Conservation (phyloP, 129 eudicot species). For the Glebionis coronaria region DNA sequence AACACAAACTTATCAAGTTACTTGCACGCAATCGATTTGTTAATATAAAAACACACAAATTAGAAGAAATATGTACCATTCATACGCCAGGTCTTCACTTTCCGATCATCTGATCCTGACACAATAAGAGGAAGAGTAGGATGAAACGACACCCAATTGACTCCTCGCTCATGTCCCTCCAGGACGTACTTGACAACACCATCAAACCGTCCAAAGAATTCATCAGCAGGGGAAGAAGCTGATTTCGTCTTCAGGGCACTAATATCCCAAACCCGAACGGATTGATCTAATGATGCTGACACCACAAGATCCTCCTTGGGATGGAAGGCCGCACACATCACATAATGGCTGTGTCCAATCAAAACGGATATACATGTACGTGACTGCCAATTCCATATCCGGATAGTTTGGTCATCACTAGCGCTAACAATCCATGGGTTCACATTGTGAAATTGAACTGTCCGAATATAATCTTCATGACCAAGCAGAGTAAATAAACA, state of each 20-base stretch:
- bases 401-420: constrained; percentile 83
- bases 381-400: constrained; percentile 92
- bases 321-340: constrained; percentile 82
- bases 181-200: constrained; percentile 81
- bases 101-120: constrained; percentile 87
- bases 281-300: constrained; percentile 87
- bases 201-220: no score
- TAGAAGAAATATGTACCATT: constrained; percentile 49
- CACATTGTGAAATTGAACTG: constrained; percentile 83
- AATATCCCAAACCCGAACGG: constrained; percentile 90
- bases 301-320: constrained; percentile 83
- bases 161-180: constrained; percentile 85
- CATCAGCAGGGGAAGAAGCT: no score
- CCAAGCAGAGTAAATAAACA: constrained; percentile 84
- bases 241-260: no score
- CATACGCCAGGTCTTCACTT: constrained; percentile 84
- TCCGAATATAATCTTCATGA: constrained; percentile 76
- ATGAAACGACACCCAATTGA: constrained; percentile 80
- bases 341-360: constrained; percentile 86
- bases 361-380: constrained; percentile 81
- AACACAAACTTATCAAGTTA: constrained; percentile 7
- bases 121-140: constrained; percentile 78
- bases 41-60: no score
- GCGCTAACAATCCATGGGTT: constrained; percentile 91
- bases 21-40: background rate